phyloP scores from a whole-genome alignment of 2,329 filamentous ascomycete species.

The Alternaria infectoria region DNA sequence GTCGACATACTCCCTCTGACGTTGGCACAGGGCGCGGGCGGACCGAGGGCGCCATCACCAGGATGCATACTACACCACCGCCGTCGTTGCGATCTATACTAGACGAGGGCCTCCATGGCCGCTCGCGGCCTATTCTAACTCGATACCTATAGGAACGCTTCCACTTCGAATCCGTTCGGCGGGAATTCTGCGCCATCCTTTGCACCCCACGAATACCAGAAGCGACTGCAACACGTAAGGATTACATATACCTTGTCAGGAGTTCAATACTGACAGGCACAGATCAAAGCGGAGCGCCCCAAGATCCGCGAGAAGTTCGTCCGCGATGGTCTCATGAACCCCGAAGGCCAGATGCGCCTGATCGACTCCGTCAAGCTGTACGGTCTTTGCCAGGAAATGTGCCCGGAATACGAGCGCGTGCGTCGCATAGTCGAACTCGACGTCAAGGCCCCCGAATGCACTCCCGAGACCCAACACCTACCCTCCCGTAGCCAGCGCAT shows the following conservation, averaged over 20 bases:
- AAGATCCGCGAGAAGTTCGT: conserved; percentile 49
- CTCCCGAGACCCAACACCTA: conserved; percentile 44
- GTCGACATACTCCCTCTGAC: conserved; percentile 10
- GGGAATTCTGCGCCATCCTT: conserved; percentile 30
- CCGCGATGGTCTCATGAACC: conserved; percentile 51
- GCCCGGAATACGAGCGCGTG: conserved; percentile 67
- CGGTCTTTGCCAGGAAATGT: conserved; percentile 69
- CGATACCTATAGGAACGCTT: conserved; percentile 10
- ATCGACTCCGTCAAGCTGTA: conserved; percentile 67
- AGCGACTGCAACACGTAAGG: conserved; percentile 36
- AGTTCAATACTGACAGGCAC: conserved; percentile 15
- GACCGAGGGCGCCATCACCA: conserved; percentile 9
- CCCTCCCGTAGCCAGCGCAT: conserved; percentile 38
- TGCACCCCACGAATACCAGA: conserved; percentile 29
- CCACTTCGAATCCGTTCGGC: conserved; percentile 7
- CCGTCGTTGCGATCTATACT: conserved; percentile 1
- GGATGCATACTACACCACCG: conserved; percentile 8
- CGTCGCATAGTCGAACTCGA: conserved; percentile 68
- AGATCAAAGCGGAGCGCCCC: conserved; percentile 51
- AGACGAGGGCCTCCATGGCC: conserved; percentile 15
- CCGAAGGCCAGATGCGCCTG: conserved; percentile 63
- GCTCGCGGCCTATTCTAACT: conserved; percentile 34
- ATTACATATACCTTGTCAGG: neutral
- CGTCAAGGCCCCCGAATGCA: conserved; percentile 65
- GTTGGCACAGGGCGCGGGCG: conserved; percentile 17